Percentiles rank a stretch among this genome's conserved stretches.
phyloP scores from a whole-genome alignment of 192 early-diverging fungal species.

The Coemansia sp. region DNA sequence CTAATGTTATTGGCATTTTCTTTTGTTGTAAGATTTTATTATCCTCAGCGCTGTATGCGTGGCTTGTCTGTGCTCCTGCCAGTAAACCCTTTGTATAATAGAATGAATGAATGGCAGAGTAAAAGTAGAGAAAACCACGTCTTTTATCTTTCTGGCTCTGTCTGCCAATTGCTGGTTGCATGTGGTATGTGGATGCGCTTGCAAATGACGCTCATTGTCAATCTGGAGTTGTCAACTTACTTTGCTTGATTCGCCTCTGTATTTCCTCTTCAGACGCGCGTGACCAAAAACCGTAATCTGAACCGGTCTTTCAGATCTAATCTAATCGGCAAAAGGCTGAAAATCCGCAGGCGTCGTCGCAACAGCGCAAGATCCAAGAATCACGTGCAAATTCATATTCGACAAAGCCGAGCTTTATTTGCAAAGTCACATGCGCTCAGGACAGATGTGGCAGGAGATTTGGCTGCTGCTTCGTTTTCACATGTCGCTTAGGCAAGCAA shows the following conservation, averaged over 20 bases:
- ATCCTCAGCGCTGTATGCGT: neutral
- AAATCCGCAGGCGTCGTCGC: too few relatives aligned
- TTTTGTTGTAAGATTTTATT: neutral
- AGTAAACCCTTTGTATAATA: neutral
- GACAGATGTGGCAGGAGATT: neutral
- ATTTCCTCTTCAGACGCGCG: neutral
- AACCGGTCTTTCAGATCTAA: neutral
- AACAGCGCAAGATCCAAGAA: neutral
- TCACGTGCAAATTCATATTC: neutral
- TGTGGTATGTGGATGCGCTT: neutral
- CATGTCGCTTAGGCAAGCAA: neutral
- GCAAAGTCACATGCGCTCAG: neutral
- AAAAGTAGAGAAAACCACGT: neutral
- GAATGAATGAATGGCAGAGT: neutral
- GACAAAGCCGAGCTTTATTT: neutral
- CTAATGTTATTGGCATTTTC: neutral
- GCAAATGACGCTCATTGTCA: neutral
- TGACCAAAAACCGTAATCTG: neutral
- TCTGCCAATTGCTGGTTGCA: too few relatives aligned
- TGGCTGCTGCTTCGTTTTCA: neutral
- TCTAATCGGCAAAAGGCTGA: neutral
- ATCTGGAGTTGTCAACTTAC: neutral
- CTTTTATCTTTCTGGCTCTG: neutral
- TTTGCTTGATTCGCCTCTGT: neutral
- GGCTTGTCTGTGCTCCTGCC: neutral